Base-by-base conservation (phyloP, 768 basidiomycete species). In the Leccinum broughii region DNA sequence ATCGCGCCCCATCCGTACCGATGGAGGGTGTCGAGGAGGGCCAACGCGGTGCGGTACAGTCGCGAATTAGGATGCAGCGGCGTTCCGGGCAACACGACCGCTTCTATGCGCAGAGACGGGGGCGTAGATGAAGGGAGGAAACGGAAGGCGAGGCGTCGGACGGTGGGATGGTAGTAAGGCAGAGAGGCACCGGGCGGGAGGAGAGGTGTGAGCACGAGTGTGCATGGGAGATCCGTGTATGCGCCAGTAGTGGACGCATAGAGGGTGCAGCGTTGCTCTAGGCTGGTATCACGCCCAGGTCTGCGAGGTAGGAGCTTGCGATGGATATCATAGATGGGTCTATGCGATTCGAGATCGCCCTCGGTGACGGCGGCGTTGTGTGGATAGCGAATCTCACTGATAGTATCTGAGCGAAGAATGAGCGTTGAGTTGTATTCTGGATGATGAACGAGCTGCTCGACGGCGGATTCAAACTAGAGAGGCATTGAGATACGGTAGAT, bases 341-440 rank as follows among this genome's bases (percentile, higher is more conserved):
- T 66, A 28, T 79, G 68, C 9, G 75, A 80, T 2, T 76, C 66
- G 24, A 88, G 62, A 53, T 52, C 20, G 52, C 35, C 28, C 26
- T 15, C 8, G 15, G 2, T 28, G 39, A 15, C 6, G 26, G 15
- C 66, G 6, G 71, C 69, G 20, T 76, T 70, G 44, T 87, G 83
- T 10, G 73, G 69, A 26, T 56, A 48, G 13, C 4, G 24, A 2
- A 61, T 64, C 41, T 72, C 67, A n/a, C 48, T 51, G 39, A 90
- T 53, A 3, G 82, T 83, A 41, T 96, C 92, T 0, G 94, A 90
- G 2, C 95, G 85, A 17, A 98, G 77, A 58, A 98, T 96, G 28
- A 96, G 82, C 0, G 92, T 90, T 0, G 93, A 93, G 69, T 95
- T 96, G 71, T 93, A 92, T 69, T 98, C 95, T 6, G 95, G 95